Evolutionary conservation across 768 basidiomycete species (phyloP), one percentile per base, ranked within the genome.

Genomic region (Auricularia heimuer): DNA sequence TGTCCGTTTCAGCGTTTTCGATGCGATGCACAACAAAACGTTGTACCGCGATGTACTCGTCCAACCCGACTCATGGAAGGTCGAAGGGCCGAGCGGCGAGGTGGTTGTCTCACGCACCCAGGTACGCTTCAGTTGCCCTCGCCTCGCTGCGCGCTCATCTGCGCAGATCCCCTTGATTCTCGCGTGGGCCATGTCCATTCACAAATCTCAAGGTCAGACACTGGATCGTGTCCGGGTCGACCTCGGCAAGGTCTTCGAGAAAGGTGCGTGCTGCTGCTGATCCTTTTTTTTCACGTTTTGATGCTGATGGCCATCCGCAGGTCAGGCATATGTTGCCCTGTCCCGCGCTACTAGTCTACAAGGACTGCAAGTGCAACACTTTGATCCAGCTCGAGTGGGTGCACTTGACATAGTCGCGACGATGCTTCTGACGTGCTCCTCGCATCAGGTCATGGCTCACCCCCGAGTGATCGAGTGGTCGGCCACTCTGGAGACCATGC

Each of bases 121-220:
- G 84, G 92, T 94, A 63, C 34, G 81, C 73, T 34, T 42, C 33
- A 33, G 29, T 63, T 29, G 34, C 24, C 8, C 51, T 58, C 14
- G 36, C 33, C 47, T 63, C 35, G 35, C 12, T 37, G 16, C n/a
- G 16, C 61, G 51, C 29, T 62, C 3, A 24, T 42, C n/a, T 11
- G 34, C 8, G 10, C 68, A 95, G 92, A 74, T 96, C 1, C 93
- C 92, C 0, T 73, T 98, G 33, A 94, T 97, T 66, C 80, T 96
- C 45, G 83, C 95, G 0, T 98, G 95, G 96, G 95, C 96, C 0
- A 96, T 98, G 92, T 92, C 89, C 60, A 98, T 98, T 67, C 97
- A 99, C 75, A 99, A 99, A 73, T 91, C 90, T 11, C 97, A 99
- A 74, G 97, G 97, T 10, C 97, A 98, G 74, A 98, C 97, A 0